Evolutionary conservation across 1,139 yeast species (phyloP).

Genomic region (Hanseniaspora uvarum): DNA sequence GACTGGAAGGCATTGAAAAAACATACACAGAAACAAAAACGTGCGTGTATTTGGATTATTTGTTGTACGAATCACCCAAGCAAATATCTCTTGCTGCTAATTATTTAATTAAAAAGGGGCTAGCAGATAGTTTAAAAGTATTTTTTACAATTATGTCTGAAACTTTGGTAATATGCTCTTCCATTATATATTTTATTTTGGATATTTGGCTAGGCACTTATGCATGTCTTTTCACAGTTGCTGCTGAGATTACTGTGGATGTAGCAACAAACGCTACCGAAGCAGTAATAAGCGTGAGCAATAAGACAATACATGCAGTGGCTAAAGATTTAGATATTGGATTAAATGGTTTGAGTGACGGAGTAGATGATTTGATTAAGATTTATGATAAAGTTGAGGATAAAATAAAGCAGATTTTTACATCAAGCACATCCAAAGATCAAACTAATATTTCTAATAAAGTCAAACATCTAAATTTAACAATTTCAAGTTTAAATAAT

Average conservation of each 20-base stretch:
- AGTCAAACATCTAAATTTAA: conserved; percentile 44
- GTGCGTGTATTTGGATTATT: conserved; percentile 39
- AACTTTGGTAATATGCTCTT: conserved; percentile 47
- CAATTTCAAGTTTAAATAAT: conserved; percentile 46
- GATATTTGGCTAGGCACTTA: conserved; percentile 76
- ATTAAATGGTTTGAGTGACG: conserved; percentile 41
- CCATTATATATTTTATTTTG: conserved; percentile 51
- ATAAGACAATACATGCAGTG: conserved; percentile 45
- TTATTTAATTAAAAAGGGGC: conserved; percentile 37
- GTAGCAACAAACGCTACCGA: conserved; percentile 68
- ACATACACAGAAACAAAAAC: conserved; percentile 33
- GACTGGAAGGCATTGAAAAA: conserved; percentile 33
- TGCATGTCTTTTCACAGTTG: conserved; percentile 66
- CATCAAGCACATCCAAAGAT: neutral
- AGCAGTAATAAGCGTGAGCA: conserved; percentile 47
- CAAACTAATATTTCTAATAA: neutral
- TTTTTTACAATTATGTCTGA: conserved; percentile 36
- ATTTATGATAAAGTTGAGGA: conserved; percentile 40
- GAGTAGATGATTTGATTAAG: conserved; percentile 43
- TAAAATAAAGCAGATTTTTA: conserved; percentile 35
- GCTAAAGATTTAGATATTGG: conserved; percentile 57
- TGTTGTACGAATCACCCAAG: conserved; percentile 43
- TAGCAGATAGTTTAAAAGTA: conserved; percentile 41
- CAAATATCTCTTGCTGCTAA: conserved; percentile 48
- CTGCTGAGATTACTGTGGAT: conserved; percentile 61